Percentiles rank a stretch among this genome's conserved stretches.
These are phyloP conservation scores for Orychophragmus violaceus DNA, from an alignment of 345 rosid species.

Conservation along the genomic window DNA sequence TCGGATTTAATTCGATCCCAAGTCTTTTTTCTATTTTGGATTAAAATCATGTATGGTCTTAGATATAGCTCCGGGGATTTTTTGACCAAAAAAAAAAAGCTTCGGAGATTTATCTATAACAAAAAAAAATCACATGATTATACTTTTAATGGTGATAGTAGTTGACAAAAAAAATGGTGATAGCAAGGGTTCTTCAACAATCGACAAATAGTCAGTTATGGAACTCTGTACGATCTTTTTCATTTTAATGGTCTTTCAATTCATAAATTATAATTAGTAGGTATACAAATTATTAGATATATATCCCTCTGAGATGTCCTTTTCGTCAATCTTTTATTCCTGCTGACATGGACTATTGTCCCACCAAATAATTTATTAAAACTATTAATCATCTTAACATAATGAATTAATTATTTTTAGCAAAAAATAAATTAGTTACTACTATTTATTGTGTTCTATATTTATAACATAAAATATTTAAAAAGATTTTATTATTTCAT, in stretches of 20 bases:
- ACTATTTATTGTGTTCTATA: no score
- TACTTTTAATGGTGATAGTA: conserved; percentile 9
- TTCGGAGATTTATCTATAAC: no score
- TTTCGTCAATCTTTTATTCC: neutral
- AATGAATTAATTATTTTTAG: no score
- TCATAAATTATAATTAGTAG: neutral
- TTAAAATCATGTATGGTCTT: no score
- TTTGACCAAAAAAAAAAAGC: no score
- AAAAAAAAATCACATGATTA: conserved; percentile 5
- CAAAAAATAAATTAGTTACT: no score
- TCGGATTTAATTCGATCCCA: no score
- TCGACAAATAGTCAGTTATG: neutral
- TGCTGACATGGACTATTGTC: neutral
- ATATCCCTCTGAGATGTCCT: neutral
- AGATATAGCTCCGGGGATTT: no score
- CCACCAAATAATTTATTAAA: neutral
- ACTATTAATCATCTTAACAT: neutral
- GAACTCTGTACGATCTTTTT: neutral
- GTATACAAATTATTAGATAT: neutral
- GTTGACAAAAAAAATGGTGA: no score
- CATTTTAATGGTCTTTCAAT: neutral
- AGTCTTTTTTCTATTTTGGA: no score
- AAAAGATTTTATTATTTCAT: no score
- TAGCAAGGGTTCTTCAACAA: conserved; percentile 15
- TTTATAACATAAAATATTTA: no score